Base-by-base conservation (phyloP, 1,284 basidiomycete genomes). In the Sphaerobolus stellatus region DNA sequence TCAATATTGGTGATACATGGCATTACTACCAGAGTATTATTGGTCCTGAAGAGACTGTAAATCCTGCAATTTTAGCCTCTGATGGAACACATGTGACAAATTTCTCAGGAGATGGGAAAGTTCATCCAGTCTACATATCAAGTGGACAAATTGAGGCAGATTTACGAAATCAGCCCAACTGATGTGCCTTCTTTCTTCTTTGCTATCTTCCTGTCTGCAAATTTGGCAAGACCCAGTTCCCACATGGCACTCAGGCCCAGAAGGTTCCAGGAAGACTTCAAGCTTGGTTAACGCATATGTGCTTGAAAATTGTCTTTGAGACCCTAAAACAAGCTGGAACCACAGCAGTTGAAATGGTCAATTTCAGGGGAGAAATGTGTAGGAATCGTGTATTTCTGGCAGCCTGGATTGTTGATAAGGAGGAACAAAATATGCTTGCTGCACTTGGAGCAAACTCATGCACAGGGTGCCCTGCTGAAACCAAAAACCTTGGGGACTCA, bases 61-160 rank as follows among this genome's bases (percentile, higher is more conserved):
- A 20, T 11, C 25, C 28, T 16, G 30, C 31, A 5, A 53, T 53
- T 20, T 9, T 53, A 22, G 44, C 27, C 11, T 53, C 51, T 31
- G 51, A 53, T 34, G 44, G 25, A n/a, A 53, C 51, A 1, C 51
- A 47, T 34, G 38, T 41, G 4, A 53, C 51, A 44, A 53, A 53
- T 20, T 53, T 53, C 44, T 53, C 51, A 46, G 51, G 51, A 5
- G 41, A 53, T 34, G 51, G 51, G 4, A 53, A 53, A 34, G 44
- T 53, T 18, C 51, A 53, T 48, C 51, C 51, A 1, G 30, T 53
- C 11, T 53, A 53, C 31, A 38, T 38, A 11, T 47, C 51, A 4
- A 47, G 44, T 48, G 51, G 33, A 13, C 44, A 30, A 3, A 53
- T 53, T 7, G 11, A 46, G 16, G 24, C 28, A 22, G 30, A 5